Conservation (phyloP, 176 grass and related monocot genomes). For the Sorghum bicolor region DNA sequence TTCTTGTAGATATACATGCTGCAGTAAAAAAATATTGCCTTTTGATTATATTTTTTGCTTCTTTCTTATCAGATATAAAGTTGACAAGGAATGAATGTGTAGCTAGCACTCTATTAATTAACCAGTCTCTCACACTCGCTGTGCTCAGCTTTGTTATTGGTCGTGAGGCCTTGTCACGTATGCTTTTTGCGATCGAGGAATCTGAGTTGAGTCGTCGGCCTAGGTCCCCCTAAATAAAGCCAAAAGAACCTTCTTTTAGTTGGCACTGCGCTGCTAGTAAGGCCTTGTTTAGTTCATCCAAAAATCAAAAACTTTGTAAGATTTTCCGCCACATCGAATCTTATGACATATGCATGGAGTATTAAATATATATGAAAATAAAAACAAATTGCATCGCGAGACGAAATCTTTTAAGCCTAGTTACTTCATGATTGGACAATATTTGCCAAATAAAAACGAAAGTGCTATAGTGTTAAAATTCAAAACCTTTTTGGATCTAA, state of each 20-base stretch:
- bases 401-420: too few species aligned
- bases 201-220: slow-evolving; percentile 14
- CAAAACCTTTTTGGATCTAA: too few species aligned
- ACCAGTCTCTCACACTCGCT: background rate
- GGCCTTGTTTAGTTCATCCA: too few species aligned
- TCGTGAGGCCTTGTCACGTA: slow-evolving; percentile 4
- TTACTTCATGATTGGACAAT: too few species aligned
- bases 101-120: background rate
- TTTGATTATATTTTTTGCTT: background rate
- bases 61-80: slow-evolving; percentile 15
- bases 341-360: too few species aligned
- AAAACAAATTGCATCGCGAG: too few species aligned
- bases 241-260: background rate
- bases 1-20: background rate
- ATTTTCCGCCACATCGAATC: too few species aligned
- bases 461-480: too few species aligned
- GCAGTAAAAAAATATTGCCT: background rate
- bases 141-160: background rate
- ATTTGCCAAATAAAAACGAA: too few species aligned
- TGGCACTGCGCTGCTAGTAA: background rate
- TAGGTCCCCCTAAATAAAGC: background rate
- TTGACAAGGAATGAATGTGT: background rate
- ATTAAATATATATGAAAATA: too few species aligned
- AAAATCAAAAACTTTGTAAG: too few species aligned
- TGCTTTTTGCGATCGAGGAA: slow-evolving; percentile 22